Evolutionary conservation across 371 early-diverging fungal species (phyloP).

Genomic region (Mortierella sp.): DNA sequence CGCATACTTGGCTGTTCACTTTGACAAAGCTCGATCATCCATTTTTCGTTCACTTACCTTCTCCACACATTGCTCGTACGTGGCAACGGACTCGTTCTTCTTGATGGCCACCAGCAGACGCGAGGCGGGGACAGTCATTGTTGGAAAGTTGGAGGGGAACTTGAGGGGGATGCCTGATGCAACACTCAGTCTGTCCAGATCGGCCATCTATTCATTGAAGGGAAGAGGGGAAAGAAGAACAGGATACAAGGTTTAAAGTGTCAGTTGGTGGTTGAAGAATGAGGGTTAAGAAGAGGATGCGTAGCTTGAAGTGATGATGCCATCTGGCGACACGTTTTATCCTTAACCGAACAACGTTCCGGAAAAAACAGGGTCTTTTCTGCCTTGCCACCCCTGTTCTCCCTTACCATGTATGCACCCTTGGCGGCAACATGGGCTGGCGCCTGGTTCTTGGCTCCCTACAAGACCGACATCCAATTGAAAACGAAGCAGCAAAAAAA

Average conservation of each 20-base stretch:
- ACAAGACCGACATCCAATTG: not conserved
- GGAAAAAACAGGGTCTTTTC: too few relatives aligned
- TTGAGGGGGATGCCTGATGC: slow-evolving; percentile 54
- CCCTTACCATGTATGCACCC: slow-evolving; percentile 44
- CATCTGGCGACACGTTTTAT: slow-evolving; percentile 19
- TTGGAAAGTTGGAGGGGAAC: slow-evolving; percentile 57
- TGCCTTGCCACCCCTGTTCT: not conserved
- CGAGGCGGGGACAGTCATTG: slow-evolving; percentile 47
- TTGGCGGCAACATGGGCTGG: slow-evolving; percentile 46
- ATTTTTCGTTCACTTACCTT: slow-evolving; percentile 27
- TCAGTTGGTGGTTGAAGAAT: not conserved
- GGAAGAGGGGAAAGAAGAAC: not conserved
- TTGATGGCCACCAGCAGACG: slow-evolving; percentile 58
- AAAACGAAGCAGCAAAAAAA: not conserved
- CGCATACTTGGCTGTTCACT: not conserved
- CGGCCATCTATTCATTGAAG: slow-evolving; percentile 21
- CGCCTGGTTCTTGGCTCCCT: slow-evolving; percentile 46
- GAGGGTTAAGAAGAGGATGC: not conserved
- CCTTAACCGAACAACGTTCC: not conserved
- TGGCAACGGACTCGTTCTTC: slow-evolving; percentile 37
- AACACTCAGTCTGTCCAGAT: slow-evolving; percentile 20
- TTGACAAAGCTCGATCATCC: not conserved
- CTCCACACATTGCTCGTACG: slow-evolving; percentile 57
- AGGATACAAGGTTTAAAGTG: not conserved
- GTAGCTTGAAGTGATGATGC: slow-evolving; percentile 18